Evolutionary conservation across 2,329 filamentous ascomycete species (phyloP).

Genomic region (Fusarium keratoplasticum): DNA sequence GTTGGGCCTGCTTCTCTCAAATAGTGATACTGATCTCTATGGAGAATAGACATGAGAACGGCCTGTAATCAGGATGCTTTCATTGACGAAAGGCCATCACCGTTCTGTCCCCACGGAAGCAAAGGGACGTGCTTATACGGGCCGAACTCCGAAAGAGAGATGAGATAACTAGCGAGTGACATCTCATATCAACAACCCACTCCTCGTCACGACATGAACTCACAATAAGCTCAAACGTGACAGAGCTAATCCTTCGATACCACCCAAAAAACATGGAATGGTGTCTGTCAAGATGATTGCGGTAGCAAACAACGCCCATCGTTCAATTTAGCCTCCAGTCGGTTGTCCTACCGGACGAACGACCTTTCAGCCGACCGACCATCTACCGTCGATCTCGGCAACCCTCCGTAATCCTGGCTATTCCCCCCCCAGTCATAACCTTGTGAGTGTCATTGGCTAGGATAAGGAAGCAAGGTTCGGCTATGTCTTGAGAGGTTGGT

Average conservation of each 20-base stretch:
- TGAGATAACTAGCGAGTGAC: neutral
- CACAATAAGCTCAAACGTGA: neutral
- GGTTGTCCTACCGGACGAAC: neutral
- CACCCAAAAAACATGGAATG: neutral
- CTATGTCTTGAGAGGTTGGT: neutral
- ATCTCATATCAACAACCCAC: neutral
- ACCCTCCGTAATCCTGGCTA: neutral
- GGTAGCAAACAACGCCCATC: neutral
- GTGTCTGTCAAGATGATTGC: neutral
- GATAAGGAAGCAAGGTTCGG: neutral
- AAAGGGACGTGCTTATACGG: neutral
- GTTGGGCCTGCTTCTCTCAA: neutral
- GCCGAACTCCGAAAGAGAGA: neutral
- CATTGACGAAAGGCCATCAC: neutral
- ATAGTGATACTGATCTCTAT: neutral
- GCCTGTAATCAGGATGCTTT: neutral
- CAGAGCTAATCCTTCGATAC: neutral
- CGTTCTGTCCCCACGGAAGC: neutral
- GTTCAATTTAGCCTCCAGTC: neutral
- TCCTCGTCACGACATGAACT: neutral
- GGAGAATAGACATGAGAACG: neutral
- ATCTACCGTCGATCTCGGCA: constrained; percentile 9
- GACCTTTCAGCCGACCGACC: neutral
- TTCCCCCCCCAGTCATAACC: neutral
- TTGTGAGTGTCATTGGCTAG: neutral